Evolutionary conservation across 164 flowering plant genomes (phyloP), one percentile per base, ranked within the genome.

Genomic region (Magnolia sinica): DNA sequence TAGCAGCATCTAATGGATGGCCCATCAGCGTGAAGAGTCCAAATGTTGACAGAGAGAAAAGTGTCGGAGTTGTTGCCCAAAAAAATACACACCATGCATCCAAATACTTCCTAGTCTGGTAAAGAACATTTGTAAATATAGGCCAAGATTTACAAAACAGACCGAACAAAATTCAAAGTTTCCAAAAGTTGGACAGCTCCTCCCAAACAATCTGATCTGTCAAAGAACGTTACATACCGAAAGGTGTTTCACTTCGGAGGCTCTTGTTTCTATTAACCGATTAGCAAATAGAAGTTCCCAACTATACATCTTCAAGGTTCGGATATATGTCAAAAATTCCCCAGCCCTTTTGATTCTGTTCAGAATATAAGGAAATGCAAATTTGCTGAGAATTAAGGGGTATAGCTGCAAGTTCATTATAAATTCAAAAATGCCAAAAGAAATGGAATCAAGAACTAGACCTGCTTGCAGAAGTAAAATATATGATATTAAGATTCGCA

Each of bases 31-130:
- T 68, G 74, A 83, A 94, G 68, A 96, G 90, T 16, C 99, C 99
- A 85, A 96, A 96, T 49, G 99, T 96, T 87, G 73, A 89, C 61
- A 96, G 78, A 72, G 99, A 94, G 84, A 92, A 96, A 68, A 96
- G 95, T 67, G 94, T 92, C 74, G 99, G 99, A 65, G 99, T 96
- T 27, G 97, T 91, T 29, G 99, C 99, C 99, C 99, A 96, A 84
- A 96, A 96, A 85, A 96, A 96, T 50, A 96, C 99, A 81, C 99
- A 96, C 99, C 99, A 96, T 0, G 99, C 98, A 87, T 96, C 99
- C 86, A 96, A 84, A 83, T 96, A 96, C 78, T 96, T 96, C 75
- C 98, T 86, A 22, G 97, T 93, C 99, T 96, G 83, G 75, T 29
- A 77, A 49, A 79, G 72, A 78, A 13, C 24, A 77, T 27, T 50